phyloP scores from a whole-genome alignment of 2,329 filamentous ascomycete species.

The Monilinia vaccinii-corymbosi region DNA sequence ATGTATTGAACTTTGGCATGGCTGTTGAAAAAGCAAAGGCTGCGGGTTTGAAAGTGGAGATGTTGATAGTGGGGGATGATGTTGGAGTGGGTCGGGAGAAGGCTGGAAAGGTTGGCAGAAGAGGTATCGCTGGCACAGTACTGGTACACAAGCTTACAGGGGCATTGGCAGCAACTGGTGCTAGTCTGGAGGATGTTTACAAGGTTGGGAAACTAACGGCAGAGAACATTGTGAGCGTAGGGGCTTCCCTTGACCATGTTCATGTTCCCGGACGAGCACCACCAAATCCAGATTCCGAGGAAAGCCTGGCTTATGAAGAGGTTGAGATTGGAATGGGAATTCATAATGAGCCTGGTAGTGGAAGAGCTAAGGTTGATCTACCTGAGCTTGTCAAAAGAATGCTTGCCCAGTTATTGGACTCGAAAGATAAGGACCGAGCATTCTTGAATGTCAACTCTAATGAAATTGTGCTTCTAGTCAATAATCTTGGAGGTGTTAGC shows the following conservation, averaged over 20 bases:
- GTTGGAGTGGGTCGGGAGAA: slow-evolving; percentile 75
- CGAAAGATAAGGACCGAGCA: slow-evolving; percentile 52
- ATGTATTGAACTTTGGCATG: slow-evolving; percentile 88
- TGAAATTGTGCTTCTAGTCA: slow-evolving; percentile 55
- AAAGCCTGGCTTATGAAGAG: slow-evolving; percentile 44
- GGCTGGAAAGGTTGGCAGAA: slow-evolving; percentile 83
- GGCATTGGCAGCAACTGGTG: slow-evolving; percentile 66
- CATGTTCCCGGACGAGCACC: slow-evolving; percentile 73
- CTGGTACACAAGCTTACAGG: slow-evolving; percentile 86
- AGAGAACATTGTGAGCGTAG: slow-evolving; percentile 74
- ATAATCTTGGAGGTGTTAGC: slow-evolving; percentile 62
- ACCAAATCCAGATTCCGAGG: slow-evolving; percentile 44
- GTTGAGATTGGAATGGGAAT: slow-evolving; percentile 66
- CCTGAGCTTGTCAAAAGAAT: slow-evolving; percentile 48
- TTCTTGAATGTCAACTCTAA: slow-evolving; percentile 52
- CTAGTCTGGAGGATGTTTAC: slow-evolving; percentile 59
- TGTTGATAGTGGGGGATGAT: slow-evolving; percentile 89
- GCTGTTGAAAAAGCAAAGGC: slow-evolving; percentile 87
- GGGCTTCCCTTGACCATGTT: slow-evolving; percentile 81
- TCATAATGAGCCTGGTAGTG: slow-evolving; percentile 54
- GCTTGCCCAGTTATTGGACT: slow-evolving; percentile 54
- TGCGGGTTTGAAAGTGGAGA: slow-evolving; percentile 67
- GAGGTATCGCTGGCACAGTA: slow-evolving; percentile 86
- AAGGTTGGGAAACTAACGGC: slow-evolving; percentile 62
- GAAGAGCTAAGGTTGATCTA: slow-evolving; percentile 39